Evolutionary conservation across 1,139 yeast species (phyloP).

Genomic region (Pichia norvegensis): DNA sequence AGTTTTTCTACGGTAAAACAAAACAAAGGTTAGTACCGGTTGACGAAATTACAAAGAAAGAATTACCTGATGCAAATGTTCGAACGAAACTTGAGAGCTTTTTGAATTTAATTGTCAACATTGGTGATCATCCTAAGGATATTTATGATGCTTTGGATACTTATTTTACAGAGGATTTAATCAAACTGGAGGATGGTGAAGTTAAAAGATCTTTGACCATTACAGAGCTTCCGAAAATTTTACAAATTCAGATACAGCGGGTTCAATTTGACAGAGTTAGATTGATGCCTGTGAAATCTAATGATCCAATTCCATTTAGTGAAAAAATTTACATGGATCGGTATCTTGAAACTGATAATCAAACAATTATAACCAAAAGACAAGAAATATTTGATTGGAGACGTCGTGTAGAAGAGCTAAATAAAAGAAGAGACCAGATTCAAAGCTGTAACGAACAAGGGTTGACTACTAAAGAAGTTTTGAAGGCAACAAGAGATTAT

Average conservation of each 20-base stretch:
- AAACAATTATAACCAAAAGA: conserved; percentile 44
- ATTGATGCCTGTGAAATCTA: conserved; percentile 71
- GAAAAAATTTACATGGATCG: conserved; percentile 79
- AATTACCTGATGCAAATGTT: conserved; percentile 20
- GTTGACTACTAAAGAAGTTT: conserved; percentile 41
- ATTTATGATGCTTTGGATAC: conserved; percentile 86
- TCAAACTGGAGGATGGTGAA: conserved; percentile 62
- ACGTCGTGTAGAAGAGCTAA: conserved; percentile 40
- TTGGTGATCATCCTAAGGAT: conserved; percentile 81
- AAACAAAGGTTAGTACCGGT: conserved; percentile 46
- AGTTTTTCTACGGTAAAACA: conserved; percentile 70
- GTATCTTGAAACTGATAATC: conserved; percentile 67
- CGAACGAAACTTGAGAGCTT: conserved; percentile 72
- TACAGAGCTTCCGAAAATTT: conserved; percentile 62
- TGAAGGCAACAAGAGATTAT: conserved; percentile 49
- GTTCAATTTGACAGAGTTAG: conserved; percentile 78
- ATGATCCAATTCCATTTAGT: conserved; percentile 73
- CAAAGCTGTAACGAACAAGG: conserved; percentile 40
- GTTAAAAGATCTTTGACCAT: conserved; percentile 70
- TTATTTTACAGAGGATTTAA: conserved; percentile 70
- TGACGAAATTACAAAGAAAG: conserved; percentile 28
- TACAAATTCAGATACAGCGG: conserved; percentile 89
- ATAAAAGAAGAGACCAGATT: conserved; percentile 36
- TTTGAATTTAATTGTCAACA: conserved; percentile 71
- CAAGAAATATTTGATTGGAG: conserved; percentile 62